Percentiles rank a stretch among this genome's conserved stretches.
These are phyloP conservation scores for Caloboletus inedulis DNA, from an alignment of 1,284 basidiomycete genomes.

Conservation along the genomic window DNA sequence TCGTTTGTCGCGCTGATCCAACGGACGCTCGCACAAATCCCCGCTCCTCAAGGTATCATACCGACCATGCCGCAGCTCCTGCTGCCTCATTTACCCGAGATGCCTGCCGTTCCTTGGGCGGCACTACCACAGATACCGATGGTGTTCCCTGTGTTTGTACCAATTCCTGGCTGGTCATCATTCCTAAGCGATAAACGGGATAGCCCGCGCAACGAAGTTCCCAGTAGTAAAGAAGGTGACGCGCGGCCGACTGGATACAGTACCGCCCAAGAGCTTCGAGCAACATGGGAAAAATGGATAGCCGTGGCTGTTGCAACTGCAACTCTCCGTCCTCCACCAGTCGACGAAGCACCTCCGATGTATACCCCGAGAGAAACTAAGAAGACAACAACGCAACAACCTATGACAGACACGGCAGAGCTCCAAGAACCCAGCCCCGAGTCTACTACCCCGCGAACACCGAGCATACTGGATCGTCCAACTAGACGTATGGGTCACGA, in stretches of 20 bases:
- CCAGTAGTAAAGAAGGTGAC: constrained; percentile 35
- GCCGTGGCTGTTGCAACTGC: constrained; percentile 48
- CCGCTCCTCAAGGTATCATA: constrained; percentile 53
- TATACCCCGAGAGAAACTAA: constrained; percentile 58
- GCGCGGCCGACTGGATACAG: constrained; percentile 37
- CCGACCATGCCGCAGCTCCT: constrained; percentile 58
- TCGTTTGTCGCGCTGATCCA: constrained; percentile 72
- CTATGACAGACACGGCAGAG: constrained; percentile 2
- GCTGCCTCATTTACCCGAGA: constrained; percentile 50
- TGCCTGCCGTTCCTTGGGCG: constrained; percentile 62
- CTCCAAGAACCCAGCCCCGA: constrained; percentile 15
- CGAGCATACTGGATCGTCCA: constrained; percentile 16
- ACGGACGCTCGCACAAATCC: constrained; percentile 68
- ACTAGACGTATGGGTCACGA: constrained; percentile 49
- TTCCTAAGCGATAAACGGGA: constrained; percentile 52
- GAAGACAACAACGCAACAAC: constrained; percentile 19
- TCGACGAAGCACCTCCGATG: constrained; percentile 60
- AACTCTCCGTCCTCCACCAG: constrained; percentile 42
- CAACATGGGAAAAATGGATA: constrained; percentile 74
- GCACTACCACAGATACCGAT: constrained; percentile 69
- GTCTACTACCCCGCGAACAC: constrained; percentile 4
- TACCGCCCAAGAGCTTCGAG: constrained; percentile 58
- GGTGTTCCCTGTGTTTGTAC: constrained; percentile 76
- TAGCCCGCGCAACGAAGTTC: constrained; percentile 29
- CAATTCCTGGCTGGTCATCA: constrained; percentile 63